These are phyloP conservation scores for Coemansia sp. DNA, from an alignment of 192 early-diverging fungal genomes.

Conservation along the genomic window DNA sequence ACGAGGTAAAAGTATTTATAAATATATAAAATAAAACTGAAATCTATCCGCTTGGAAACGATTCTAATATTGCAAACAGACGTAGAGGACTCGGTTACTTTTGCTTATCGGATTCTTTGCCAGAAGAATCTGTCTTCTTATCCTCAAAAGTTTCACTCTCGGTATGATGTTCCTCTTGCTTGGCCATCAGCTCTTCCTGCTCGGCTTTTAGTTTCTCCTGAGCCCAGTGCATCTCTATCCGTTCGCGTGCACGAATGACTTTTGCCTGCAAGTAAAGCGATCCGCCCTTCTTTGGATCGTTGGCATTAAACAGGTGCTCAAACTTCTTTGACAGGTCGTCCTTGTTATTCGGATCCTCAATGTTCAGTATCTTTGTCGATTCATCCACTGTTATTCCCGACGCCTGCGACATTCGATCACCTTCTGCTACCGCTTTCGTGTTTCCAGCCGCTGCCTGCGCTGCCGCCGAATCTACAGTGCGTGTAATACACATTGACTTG, in stretches of 20 bases:
- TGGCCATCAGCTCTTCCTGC: constrained; percentile 17
- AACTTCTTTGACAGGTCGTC: constrained; percentile 76
- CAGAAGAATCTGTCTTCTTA: background rate
- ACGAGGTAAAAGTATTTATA: too few relatives aligned
- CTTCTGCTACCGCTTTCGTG: constrained; percentile 54
- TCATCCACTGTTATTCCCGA: constrained; percentile 90
- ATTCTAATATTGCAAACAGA: too few relatives aligned
- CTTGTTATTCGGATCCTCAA: constrained; percentile 62
- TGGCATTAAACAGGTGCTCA: constrained; percentile 82
- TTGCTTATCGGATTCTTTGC: background rate
- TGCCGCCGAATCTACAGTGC: constrained; percentile 61
- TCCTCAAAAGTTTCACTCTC: background rate
- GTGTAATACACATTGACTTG: background rate
- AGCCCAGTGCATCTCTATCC: constrained; percentile 87
- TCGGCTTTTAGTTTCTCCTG: constrained; percentile 51
- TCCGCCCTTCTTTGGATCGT: constrained; percentile 84
- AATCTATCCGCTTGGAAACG: too few relatives aligned
- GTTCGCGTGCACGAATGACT: constrained; percentile 89
- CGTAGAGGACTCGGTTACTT: background rate
- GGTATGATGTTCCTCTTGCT: background rate
- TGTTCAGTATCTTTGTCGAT: constrained; percentile 86
- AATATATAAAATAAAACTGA: too few relatives aligned
- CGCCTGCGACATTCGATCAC: constrained; percentile 71
- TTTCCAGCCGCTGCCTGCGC: constrained; percentile 70
- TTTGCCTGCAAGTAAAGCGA: constrained; percentile 96